Percentiles rank a stretch among this genome's conserved stretches.
Conservation (phyloP, 257 asterid species). For the Lycium barbarum region DNA sequence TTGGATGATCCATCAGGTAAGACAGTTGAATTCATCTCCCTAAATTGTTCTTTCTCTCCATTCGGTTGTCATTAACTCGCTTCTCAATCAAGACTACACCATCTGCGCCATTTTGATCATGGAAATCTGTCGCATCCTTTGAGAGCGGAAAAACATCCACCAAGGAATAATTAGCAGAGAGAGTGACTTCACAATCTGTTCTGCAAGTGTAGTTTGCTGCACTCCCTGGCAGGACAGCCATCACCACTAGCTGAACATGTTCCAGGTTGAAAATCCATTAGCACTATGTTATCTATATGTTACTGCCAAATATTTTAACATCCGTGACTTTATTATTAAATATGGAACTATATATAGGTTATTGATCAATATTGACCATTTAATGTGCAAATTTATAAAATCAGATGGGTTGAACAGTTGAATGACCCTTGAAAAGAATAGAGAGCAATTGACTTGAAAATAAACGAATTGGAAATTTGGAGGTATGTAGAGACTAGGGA, state of each 20-base stretch:
- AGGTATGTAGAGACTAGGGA: no score
- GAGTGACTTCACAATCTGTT: slow-evolving; percentile 22
- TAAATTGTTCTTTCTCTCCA: slow-evolving; percentile 41
- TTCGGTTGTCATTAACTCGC: slow-evolving; percentile 6
- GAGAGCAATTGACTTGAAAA: no score
- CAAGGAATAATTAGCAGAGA: slow-evolving; percentile 25
- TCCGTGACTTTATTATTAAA: no score
- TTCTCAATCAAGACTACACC: slow-evolving; percentile 33
- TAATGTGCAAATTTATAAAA: no score
- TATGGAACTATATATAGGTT: no score
- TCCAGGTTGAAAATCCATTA: neutral
- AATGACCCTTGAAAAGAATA: no score
- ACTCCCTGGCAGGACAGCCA: slow-evolving; percentile 31
- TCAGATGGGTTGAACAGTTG: no score
- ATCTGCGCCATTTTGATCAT: slow-evolving; percentile 35
- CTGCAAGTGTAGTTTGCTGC: slow-evolving; percentile 32
- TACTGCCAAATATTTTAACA: no score
- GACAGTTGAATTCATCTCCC: slow-evolving; percentile 36
- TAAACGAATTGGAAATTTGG: no score
- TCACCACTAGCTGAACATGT: slow-evolving; percentile 1
- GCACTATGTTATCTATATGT: no score
- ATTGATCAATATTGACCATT: no score
- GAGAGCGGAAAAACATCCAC: slow-evolving; percentile 40
- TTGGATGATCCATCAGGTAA: slow-evolving; percentile 33
- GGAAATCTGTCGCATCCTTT: slow-evolving; percentile 27